phyloP scores from a whole-genome alignment of 2,329 filamentous ascomycete genomes.

The Neoarthrinium moseri region DNA sequence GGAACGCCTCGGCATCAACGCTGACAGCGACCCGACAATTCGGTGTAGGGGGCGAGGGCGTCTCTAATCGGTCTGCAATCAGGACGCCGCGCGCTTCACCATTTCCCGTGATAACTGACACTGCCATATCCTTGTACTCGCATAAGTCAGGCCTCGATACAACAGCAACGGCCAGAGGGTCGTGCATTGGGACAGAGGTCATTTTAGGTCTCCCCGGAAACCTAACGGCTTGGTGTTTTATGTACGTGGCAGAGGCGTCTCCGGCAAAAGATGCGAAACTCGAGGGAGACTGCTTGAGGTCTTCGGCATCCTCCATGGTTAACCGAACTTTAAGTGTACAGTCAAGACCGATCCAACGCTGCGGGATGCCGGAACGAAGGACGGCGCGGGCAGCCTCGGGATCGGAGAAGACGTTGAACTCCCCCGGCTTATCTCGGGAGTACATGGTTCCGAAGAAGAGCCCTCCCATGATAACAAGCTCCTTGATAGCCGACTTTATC shows the following conservation, averaged over 20 bases:
- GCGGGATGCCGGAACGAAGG: background rate
- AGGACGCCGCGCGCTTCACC: conserved; percentile 8
- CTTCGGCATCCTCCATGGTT: background rate
- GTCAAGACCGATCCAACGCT: conserved; percentile 4
- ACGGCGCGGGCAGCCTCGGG: conserved; percentile 4
- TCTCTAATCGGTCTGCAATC: conserved; percentile 9
- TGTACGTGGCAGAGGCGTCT: background rate
- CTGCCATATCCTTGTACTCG: conserved; percentile 9
- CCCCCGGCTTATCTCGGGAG: background rate
- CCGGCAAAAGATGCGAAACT: background rate
- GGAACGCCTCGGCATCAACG: conserved; percentile 8
- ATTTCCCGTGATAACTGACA: conserved; percentile 8
- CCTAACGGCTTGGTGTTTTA: conserved; percentile 7
- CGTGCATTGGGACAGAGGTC: conserved; percentile 1
- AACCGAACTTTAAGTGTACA: background rate
- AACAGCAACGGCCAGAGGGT: conserved; percentile 3
- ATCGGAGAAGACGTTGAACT: conserved; percentile 5
- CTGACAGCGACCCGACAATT: conserved; percentile 10
- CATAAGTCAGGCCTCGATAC: conserved; percentile 9
- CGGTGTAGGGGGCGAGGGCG: conserved; percentile 3
- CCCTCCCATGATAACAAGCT: conserved; percentile 4
- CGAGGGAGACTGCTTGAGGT: background rate
- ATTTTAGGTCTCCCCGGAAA: background rate
- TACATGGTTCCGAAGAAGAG: conserved; percentile 7
- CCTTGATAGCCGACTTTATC: conserved; percentile 2